These are phyloP conservation scores for Lentinula edodes DNA, from an alignment of 768 basidiomycete species.

Conservation along the genomic window DNA sequence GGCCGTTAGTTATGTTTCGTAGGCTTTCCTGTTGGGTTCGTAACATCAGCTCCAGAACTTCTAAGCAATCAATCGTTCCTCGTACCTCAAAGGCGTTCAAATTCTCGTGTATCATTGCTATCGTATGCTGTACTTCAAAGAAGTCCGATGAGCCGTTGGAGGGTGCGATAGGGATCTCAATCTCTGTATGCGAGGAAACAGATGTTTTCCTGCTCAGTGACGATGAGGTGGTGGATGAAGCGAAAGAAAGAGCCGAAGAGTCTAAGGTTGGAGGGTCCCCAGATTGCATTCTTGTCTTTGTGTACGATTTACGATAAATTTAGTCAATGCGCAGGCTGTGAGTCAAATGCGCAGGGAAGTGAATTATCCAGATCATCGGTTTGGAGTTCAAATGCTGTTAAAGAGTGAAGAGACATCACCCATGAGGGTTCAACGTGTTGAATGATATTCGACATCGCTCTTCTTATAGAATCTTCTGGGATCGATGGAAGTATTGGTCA, in stretches of 20 bases:
- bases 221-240: conserved; percentile 10
- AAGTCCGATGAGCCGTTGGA: neutral
- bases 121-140: neutral
- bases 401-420: neutral
- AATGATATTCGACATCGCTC: neutral
- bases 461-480: neutral
- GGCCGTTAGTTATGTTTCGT: neutral
- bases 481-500: neutral
- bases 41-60: neutral
- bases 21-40: neutral
- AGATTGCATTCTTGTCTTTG: neutral
- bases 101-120: neutral
- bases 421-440: conserved; percentile 1
- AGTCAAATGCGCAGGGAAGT: neutral
- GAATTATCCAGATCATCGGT: neutral
- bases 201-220: neutral
- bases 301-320: neutral
- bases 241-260: neutral
- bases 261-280: neutral
- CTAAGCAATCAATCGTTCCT: neutral
- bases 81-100: neutral
- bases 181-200: neutral
- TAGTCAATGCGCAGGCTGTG: neutral
- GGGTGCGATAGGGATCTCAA: neutral
- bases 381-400: neutral